Evolutionary conservation across 2,329 filamentous ascomycete species (phyloP), one percentile per base, ranked within the genome.

Genomic region (Cercospora sp.): DNA sequence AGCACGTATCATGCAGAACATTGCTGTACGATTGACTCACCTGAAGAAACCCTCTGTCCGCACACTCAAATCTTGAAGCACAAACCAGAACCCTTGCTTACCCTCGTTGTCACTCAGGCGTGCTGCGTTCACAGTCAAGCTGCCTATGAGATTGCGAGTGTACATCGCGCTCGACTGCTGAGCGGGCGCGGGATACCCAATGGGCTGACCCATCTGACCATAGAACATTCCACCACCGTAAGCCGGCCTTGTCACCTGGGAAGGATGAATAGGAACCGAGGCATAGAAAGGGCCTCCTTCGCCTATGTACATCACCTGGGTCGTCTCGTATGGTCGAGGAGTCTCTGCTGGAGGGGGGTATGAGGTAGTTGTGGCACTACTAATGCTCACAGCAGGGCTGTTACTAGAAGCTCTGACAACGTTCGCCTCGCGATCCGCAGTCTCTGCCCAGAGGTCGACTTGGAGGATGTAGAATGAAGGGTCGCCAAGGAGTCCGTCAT

Each of bases 41-140:
- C 94, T 87, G 80, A 98, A 99, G 68, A 85, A 87, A 10, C 95
- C 95, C 79, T 98, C 95, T 0, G 93, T 97, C 57, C 95, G 88
- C 33, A 99, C 94, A 75, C 93, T 97, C 53, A 99, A 84, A 81
- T 99, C 95, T 79, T 97, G 94, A 63, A 98, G 84, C 57, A 99
- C 91, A 75, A 99, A 99, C 94, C 94, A 99, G 71, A 97, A 93
- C 1, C 94, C 94, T 61, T 92, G 88, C 78, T 92, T 91, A 72
- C 92, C 90, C 16, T 91, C 84, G 0, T 89, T 87, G 73, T 98
- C 94, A 2, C 88, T 89, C 63, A 98, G 85, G 33, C 90, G 88
- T 77, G 94, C 94, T 1, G 94, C 94, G 75, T 94, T 97, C 33
- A 94, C 93, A 5, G 92, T 90, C 62, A 97, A 84, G 78, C 92